These are phyloP conservation scores for Aspergillus sp. DNA, from an alignment of 2,329 filamentous ascomycete species.

Conservation along the genomic window DNA sequence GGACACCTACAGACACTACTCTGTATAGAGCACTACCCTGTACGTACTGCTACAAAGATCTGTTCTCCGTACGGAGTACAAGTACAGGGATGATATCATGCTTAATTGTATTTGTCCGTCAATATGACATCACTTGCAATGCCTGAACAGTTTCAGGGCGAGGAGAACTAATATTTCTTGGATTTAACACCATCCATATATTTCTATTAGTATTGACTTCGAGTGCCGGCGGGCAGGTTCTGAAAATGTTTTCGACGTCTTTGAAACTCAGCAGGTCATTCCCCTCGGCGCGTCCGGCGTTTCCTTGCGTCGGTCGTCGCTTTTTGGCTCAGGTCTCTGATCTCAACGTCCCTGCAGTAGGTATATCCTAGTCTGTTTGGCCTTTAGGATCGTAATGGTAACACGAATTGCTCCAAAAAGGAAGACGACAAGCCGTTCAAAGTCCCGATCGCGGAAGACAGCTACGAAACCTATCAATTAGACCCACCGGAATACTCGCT, in stretches of 20 bases:
- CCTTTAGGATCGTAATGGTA: neutral
- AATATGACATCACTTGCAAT: constrained; percentile 5
- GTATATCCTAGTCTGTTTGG: neutral
- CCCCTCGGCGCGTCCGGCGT: constrained; percentile 1
- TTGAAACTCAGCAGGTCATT: constrained; percentile 1
- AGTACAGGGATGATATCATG: too few species aligned
- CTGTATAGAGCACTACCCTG: too few species aligned
- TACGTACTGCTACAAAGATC: too few species aligned
- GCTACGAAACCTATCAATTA: constrained; percentile 96
- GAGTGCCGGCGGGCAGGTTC: too few species aligned
- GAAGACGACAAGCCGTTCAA: constrained; percentile 83
- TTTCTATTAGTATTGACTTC: too few species aligned
- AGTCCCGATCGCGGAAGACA: constrained; percentile 83
- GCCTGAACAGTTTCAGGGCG: neutral
- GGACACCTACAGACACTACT: too few species aligned
- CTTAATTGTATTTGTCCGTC: neutral
- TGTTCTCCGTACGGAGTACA: too few species aligned
- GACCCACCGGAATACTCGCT: constrained; percentile 86
- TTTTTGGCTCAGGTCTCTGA: constrained; percentile 11
- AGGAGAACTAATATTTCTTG: too few species aligned
- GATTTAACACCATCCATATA: too few species aligned
- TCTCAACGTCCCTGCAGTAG: constrained; percentile 9
- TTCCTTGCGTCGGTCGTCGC: constrained; percentile 4
- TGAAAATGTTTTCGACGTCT: constrained; percentile 8
- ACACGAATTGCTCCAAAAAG: constrained; percentile 35